Evolutionary conservation across 225 moss, liverwort and hornwort species (phyloP).

Genomic region (Climacium dendroides): DNA sequence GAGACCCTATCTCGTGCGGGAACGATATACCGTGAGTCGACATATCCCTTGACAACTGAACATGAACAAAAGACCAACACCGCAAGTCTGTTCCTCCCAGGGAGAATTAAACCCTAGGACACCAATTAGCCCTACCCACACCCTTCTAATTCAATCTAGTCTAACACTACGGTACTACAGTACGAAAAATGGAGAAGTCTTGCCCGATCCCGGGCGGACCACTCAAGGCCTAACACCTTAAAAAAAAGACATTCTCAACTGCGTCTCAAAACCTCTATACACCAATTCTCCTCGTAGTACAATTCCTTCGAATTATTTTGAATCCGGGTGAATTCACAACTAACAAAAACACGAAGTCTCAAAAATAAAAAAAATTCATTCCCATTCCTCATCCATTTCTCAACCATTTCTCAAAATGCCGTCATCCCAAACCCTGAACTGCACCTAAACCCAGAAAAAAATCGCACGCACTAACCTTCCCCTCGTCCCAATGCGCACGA

Average conservation of each 20-base stretch:
- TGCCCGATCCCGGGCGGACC: not conserved
- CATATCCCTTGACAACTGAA: not conserved
- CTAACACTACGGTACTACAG: not conserved
- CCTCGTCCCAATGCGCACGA: constrained; percentile 33
- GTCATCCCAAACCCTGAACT: not conserved
- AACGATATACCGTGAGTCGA: not conserved
- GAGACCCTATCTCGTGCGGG: not conserved
- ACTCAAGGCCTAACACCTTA: not conserved
- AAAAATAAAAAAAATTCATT: not conserved
- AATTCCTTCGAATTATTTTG: not conserved
- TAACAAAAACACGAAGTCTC: not conserved
- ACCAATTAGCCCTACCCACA: not conserved
- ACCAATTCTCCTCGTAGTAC: not conserved
- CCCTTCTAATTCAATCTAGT: not conserved
- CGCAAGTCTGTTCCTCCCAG: not conserved
- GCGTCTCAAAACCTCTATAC: not conserved
- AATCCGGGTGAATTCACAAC: not conserved
- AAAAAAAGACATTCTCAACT: not conserved
- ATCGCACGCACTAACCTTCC: constrained; percentile 8
- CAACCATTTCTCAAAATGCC: not conserved
- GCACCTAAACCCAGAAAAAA: not conserved
- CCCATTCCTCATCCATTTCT: not conserved
- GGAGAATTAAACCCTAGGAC: not conserved
- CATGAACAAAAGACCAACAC: not conserved
- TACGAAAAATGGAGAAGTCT: not conserved